These are phyloP conservation scores for Amanita brunnescens DNA, from an alignment of 768 basidiomycete species.

Conservation along the genomic window DNA sequence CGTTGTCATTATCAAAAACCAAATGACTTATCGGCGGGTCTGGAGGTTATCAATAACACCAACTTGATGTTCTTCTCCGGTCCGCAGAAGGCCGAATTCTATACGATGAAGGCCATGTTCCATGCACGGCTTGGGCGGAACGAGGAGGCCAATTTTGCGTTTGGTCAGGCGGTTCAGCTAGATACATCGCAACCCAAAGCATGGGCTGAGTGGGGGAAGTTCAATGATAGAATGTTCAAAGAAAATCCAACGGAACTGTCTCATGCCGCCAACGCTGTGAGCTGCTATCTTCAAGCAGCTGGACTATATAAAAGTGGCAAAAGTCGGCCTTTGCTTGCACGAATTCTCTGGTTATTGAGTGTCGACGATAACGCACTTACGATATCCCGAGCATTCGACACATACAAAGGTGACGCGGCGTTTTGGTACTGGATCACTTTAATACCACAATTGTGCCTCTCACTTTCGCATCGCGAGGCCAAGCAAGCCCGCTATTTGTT, in stretches of 20 bases:
- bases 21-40: conserved; percentile 84
- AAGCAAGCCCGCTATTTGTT: conserved; percentile 88
- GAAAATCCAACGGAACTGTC: conserved; percentile 66
- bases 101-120: conserved; percentile 98
- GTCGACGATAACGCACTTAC: conserved; percentile 72
- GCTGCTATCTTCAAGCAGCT: conserved; percentile 95
- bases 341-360: conserved; percentile 94
- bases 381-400: conserved; percentile 80
- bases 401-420: conserved; percentile 92
- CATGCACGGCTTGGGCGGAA: conserved; percentile 76
- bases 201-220: conserved; percentile 98
- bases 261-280: conserved; percentile 85
- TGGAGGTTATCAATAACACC: conserved; percentile 99
- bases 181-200: conserved; percentile 93
- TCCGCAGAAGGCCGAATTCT: conserved; percentile 95
- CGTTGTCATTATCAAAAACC: conserved; percentile 96
- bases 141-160: conserved; percentile 87
- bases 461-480: conserved; percentile 85
- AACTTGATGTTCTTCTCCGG: conserved; percentile 97
- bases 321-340: conserved; percentile 81
- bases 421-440: conserved; percentile 99
- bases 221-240: conserved; percentile 89
- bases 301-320: conserved; percentile 93
- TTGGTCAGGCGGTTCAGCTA: conserved; percentile 92
- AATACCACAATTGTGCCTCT: conserved; percentile 87